Conservation (phyloP, 2,329 filamentous ascomycete genomes). For the Calycina marina region DNA sequence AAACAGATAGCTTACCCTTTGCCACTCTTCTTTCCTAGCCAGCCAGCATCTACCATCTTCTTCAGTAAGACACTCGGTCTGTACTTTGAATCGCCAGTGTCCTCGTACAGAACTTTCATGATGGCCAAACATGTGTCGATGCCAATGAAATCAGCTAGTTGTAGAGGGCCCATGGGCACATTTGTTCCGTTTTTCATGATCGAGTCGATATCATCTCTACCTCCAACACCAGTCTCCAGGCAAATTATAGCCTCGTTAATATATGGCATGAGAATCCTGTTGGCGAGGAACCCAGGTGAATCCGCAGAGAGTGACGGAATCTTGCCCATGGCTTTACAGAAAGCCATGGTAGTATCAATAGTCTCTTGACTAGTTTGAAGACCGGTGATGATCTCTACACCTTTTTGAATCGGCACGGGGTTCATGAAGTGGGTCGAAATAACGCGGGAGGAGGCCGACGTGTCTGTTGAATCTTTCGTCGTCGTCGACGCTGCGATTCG, state of each 20-base stretch:
- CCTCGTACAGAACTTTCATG: constrained; percentile 84
- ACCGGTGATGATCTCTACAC: constrained; percentile 92
- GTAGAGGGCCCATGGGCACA: constrained; percentile 92
- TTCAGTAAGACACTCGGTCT: constrained; percentile 71
- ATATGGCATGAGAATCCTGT: constrained; percentile 96
- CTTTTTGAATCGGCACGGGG: constrained; percentile 90
- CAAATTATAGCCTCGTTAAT: constrained; percentile 98
- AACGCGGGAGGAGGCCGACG: constrained; percentile 71
- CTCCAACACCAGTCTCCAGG: constrained; percentile 81
- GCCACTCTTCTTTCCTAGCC: constrained; percentile 93
- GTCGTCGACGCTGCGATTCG: constrained; percentile 86
- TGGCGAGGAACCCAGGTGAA: constrained; percentile 86
- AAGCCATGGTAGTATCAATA: constrained; percentile 65
- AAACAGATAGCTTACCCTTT: constrained; percentile 60
- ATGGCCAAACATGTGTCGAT: constrained; percentile 92
- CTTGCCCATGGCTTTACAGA: constrained; percentile 90
- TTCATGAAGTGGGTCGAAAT: constrained; percentile 99
- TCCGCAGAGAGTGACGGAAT: constrained; percentile 77
- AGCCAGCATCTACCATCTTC: constrained; percentile 97
- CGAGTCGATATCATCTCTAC: constrained; percentile 80
- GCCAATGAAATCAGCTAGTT: constrained; percentile 92
- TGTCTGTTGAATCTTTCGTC: constrained; percentile 61
- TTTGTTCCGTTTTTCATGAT: constrained; percentile 99
- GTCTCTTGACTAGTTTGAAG: constrained; percentile 80
- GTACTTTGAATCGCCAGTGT: constrained; percentile 94